Conservation (phyloP, 2,329 filamentous ascomycete species). For the Parafenestella ontariensis region DNA sequence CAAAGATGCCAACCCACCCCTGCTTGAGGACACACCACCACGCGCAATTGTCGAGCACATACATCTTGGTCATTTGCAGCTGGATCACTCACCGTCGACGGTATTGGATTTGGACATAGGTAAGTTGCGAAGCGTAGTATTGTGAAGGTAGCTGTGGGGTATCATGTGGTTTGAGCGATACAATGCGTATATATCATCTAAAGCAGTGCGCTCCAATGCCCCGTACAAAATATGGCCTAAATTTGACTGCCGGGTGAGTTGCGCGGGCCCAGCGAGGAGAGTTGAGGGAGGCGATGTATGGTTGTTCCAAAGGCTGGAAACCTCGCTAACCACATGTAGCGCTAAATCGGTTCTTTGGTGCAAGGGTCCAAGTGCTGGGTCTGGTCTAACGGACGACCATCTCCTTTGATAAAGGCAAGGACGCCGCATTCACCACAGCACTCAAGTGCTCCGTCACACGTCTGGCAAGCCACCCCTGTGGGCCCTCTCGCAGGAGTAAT, state of each 20-base stretch:
- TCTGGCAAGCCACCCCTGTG: not conserved
- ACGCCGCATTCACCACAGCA: slow-evolving; percentile 20
- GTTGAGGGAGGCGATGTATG: slow-evolving; percentile 34
- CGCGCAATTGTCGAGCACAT: slow-evolving; percentile 7
- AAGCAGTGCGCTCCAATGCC: not conserved
- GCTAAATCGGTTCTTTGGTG: not conserved
- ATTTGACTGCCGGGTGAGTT: slow-evolving; percentile 8
- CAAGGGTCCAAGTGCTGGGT: slow-evolving; percentile 1
- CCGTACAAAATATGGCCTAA: not conserved
- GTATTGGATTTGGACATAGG: not conserved
- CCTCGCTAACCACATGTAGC: slow-evolving; percentile 23
- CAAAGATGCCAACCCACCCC: slow-evolving; percentile 14
- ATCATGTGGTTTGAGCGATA: not conserved
- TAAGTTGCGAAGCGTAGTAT: not conserved
- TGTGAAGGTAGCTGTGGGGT: not conserved
- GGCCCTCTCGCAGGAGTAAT: not conserved
- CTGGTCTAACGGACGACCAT: slow-evolving; percentile 13
- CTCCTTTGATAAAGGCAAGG: slow-evolving; percentile 9
- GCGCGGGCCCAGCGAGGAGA: slow-evolving; percentile 24
- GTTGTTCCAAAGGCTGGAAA: slow-evolving; percentile 11
- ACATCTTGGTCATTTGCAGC: slow-evolving; percentile 13
- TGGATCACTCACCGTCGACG: slow-evolving; percentile 5
- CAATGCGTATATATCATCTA: not conserved
- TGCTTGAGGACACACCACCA: slow-evolving; percentile 10
- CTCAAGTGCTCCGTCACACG: slow-evolving; percentile 10